Conservation (phyloP, 192 early-diverging fungal genomes). For the Coemansia sp. region DNA sequence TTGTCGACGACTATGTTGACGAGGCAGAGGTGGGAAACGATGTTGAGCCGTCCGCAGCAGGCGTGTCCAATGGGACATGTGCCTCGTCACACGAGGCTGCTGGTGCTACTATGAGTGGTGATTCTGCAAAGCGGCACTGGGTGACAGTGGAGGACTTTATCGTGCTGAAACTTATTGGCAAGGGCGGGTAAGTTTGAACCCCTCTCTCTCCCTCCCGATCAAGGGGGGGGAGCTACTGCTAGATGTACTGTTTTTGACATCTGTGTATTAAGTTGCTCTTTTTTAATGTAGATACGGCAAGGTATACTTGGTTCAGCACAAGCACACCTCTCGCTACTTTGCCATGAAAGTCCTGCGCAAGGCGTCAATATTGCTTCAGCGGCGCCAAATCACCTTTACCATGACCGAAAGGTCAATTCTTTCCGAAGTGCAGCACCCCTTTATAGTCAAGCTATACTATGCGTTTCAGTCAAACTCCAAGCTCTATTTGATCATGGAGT, state of each 20-base stretch:
- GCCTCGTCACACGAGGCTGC: neutral
- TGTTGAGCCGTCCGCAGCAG: neutral
- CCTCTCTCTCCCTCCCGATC: neutral
- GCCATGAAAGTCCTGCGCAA: conserved; percentile 96
- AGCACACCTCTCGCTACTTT: conserved; percentile 56
- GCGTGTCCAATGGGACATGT: neutral
- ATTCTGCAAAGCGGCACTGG: conserved; percentile 7
- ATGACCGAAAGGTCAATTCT: conserved; percentile 86
- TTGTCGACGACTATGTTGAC: conserved; percentile 47
- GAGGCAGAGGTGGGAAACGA: conserved; percentile 2
- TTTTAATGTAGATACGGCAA: conserved; percentile 64
- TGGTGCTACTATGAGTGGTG: neutral
- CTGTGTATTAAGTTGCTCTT: neutral
- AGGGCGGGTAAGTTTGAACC: conserved; percentile 54
- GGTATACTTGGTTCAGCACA: conserved; percentile 80
- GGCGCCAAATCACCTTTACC: conserved; percentile 78
- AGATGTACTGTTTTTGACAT: neutral
- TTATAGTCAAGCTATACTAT: conserved; percentile 88
- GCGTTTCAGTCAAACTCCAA: conserved; percentile 88
- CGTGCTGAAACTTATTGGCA: conserved; percentile 63
- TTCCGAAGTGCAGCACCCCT: conserved; percentile 82
- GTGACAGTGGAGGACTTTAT: conserved; percentile 58
- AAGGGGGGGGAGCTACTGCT: no score
- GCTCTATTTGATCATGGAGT: conserved; percentile 87
- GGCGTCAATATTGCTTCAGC: conserved; percentile 77